phyloP scores from a whole-genome alignment of 1,139 yeast genomes.

The Saccharomyces pastorianus region DNA sequence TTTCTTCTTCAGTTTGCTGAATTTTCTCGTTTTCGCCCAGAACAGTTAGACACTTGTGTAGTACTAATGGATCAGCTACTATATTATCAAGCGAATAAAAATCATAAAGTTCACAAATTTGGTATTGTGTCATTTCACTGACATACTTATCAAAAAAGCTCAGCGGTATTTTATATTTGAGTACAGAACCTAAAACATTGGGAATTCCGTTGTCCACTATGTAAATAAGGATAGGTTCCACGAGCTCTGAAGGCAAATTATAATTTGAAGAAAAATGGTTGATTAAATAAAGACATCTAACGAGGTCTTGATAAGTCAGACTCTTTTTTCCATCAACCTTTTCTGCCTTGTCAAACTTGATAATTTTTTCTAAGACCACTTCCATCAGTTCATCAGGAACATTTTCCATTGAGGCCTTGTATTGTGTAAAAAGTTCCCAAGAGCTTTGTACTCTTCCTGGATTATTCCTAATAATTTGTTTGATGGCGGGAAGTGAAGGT shows the following conservation, averaged over 20 bases:
- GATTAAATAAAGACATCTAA: conserved; percentile 6
- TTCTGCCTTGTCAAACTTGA: conserved; percentile 19
- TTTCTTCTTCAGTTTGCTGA: conserved; percentile 13
- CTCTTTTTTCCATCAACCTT: conserved; percentile 17
- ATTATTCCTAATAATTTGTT: conserved; percentile 13
- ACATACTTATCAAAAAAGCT: conserved; percentile 9
- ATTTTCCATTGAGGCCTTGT: conserved; percentile 4
- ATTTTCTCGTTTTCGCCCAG: conserved; percentile 11
- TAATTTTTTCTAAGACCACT: conserved; percentile 15
- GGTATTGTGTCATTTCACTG: conserved; percentile 12
- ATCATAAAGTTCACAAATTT: conserved; percentile 10
- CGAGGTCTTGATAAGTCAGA: conserved; percentile 13
- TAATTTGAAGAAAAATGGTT: not conserved
- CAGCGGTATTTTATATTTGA: conserved; percentile 7
- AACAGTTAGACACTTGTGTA: conserved; percentile 9
- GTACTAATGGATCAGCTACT: conserved; percentile 6
- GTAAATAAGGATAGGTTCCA: not conserved
- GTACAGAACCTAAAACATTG: not conserved
- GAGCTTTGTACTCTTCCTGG: conserved; percentile 29
- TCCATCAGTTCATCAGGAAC: conserved; percentile 16
- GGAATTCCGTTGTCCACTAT: not conserved
- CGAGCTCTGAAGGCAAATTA: not conserved
- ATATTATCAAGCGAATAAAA: conserved; percentile 10
- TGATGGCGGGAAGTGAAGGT: not conserved
- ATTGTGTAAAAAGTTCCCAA: conserved; percentile 23